Percentiles rank a stretch among this genome's conserved stretches.
phyloP scores from a whole-genome alignment of 805 yeast species.

The Cyberlindnera misumaiensis region DNA sequence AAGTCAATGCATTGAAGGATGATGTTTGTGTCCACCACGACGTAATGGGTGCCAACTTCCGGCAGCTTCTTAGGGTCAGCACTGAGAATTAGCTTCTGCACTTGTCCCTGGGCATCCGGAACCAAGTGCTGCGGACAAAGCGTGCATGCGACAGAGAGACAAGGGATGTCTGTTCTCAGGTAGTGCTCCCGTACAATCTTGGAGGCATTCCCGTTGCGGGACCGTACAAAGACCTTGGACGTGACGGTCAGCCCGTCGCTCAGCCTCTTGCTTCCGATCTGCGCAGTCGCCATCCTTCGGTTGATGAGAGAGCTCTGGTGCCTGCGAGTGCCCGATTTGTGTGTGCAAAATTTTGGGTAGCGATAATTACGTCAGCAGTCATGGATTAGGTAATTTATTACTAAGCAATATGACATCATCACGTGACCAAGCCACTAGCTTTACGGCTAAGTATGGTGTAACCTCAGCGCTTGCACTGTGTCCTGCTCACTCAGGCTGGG shows the following conservation, averaged over 20 bases:
- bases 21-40: slow-evolving; percentile 83
- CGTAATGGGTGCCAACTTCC: slow-evolving; percentile 65
- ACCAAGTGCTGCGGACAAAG: slow-evolving; percentile 49
- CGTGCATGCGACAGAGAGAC: slow-evolving; percentile 67
- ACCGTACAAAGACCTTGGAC: slow-evolving; percentile 85
- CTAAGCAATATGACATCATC: too few relatives aligned
- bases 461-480: too few relatives aligned
- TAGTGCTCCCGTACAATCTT: slow-evolving; percentile 94
- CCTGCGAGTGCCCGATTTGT: too few relatives aligned
- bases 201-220: slow-evolving; percentile 83
- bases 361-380: too few relatives aligned
- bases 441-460: too few relatives aligned
- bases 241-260: slow-evolving; percentile 58
- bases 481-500: too few relatives aligned
- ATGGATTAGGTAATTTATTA: too few relatives aligned
- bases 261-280: slow-evolving; percentile 30
- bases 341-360: too few relatives aligned
- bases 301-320: too few relatives aligned
- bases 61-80: slow-evolving; percentile 45
- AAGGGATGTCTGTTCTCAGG: slow-evolving; percentile 86
- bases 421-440: too few relatives aligned
- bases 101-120: slow-evolving; percentile 60
- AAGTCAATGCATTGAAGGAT: slow-evolving; percentile 84
- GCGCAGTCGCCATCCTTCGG: slow-evolving; percentile 10
- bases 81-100: slow-evolving; percentile 62